phyloP scores from a whole-genome alignment of 164 flowering plant species.

The Tetracentron sinense region DNA sequence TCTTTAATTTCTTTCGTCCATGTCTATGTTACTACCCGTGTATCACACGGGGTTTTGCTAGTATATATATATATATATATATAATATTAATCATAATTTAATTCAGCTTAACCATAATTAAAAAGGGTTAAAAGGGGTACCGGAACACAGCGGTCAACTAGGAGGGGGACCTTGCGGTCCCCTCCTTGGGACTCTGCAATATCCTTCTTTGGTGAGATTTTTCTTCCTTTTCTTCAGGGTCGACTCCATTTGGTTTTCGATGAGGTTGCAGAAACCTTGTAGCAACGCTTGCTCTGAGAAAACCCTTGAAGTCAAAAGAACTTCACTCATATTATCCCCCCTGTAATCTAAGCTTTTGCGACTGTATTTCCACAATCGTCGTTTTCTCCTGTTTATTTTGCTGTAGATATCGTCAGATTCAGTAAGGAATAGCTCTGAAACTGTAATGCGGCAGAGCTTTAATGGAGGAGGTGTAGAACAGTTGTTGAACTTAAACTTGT shows the following conservation, averaged over 20 bases:
- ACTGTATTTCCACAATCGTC: background rate
- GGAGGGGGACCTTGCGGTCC: too few species aligned
- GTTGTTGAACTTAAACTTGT: background rate
- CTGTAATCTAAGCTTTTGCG: background rate
- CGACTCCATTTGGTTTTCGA: background rate
- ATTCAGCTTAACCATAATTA: too few species aligned
- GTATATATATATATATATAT: too few species aligned
- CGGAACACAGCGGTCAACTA: too few species aligned
- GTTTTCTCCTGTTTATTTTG: background rate
- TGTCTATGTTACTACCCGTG: too few species aligned
- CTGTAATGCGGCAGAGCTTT: slow-evolving; percentile 5
- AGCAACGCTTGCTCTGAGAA: background rate
- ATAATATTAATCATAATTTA: too few species aligned
- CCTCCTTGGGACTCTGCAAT: too few species aligned
- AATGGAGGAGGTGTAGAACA: background rate
- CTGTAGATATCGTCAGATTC: background rate
- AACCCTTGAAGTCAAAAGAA: background rate
- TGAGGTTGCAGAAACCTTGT: slow-evolving; percentile 4
- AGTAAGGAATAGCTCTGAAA: background rate
- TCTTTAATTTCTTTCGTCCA: too few species aligned
- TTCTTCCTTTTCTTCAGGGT: background rate
- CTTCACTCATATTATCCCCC: background rate
- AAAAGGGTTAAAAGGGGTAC: too few species aligned
- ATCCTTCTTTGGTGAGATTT: slow-evolving; percentile 17
- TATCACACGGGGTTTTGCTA: too few species aligned